These are phyloP conservation scores for Gentiana straminea DNA, from an alignment of 257 asterid species.

Conservation along the genomic window DNA sequence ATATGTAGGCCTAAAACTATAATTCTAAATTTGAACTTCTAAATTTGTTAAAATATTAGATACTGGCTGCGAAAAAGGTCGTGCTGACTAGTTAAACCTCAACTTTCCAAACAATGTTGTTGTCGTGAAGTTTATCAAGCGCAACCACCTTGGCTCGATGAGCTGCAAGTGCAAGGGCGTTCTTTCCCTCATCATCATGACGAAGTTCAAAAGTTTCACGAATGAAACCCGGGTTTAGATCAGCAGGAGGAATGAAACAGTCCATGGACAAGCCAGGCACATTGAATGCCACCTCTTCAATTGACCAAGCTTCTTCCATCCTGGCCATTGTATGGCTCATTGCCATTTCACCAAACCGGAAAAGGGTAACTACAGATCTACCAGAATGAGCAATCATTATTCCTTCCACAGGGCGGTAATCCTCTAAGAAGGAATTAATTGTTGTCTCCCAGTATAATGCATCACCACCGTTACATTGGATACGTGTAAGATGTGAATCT, in stretches of 20 bases:
- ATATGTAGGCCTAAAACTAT: slow-evolving; percentile 2
- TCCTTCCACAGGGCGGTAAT: slow-evolving; percentile 84
- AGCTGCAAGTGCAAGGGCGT: slow-evolving; percentile 22
- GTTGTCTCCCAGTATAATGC: slow-evolving; percentile 99
- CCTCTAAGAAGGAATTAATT: slow-evolving; percentile 70
- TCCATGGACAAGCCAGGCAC: slow-evolving; percentile 84
- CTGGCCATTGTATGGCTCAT: slow-evolving; percentile 90
- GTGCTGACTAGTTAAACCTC: slow-evolving; percentile 42
- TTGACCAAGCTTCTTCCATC: slow-evolving; percentile 98
- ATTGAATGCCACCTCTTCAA: slow-evolving; percentile 90
- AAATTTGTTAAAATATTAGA: slow-evolving; percentile 16
- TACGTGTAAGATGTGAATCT: slow-evolving; percentile 94
- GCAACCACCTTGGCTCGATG: slow-evolving; percentile 67
- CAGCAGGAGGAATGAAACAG: slow-evolving; percentile 92
- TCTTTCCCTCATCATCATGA: slow-evolving; percentile 52
- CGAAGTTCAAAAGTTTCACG: slow-evolving; percentile 77
- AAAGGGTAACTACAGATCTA: slow-evolving; percentile 75
- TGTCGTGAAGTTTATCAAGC: slow-evolving; percentile 31
- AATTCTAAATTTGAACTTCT: slow-evolving; percentile 10
- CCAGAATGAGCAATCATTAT: slow-evolving; percentile 98
- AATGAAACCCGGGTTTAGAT: slow-evolving; percentile 55
- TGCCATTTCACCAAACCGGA: slow-evolving; percentile 93
- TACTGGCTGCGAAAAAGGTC: slow-evolving; percentile 17
- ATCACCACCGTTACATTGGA: slow-evolving; percentile 87
- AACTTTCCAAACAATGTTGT: slow-evolving; percentile 51